Evolutionary conservation across 139 green algal genomes (phyloP).

Genomic region (Diplosphaera chodatii): DNA sequence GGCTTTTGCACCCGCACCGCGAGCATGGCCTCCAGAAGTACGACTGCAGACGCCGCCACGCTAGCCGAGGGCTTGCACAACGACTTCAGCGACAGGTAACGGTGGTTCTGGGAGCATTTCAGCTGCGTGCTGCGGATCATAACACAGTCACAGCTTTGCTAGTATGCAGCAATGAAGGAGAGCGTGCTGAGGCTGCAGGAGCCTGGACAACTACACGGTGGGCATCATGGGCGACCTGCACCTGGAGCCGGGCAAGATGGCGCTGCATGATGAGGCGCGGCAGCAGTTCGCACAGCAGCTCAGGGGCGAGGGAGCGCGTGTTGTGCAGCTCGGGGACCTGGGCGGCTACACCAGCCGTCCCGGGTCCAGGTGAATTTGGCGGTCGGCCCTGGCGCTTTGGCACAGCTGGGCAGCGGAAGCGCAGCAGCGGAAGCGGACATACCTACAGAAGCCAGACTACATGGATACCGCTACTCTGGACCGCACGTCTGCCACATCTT

Average conservation of each 20-base stretch:
- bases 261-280: conserved; percentile 55
- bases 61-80: conserved; percentile 8
- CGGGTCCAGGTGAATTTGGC: conserved; percentile 15
- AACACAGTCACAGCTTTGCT: too few species aligned
- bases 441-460: too few species aligned
- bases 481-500: too few species aligned
- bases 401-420: too few species aligned
- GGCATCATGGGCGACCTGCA: conserved; percentile 76
- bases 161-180: too few species aligned
- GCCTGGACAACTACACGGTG: conserved; percentile 26
- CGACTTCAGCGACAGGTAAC: conserved; percentile 14
- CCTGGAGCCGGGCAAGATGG: conserved; percentile 59
- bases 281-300: conserved; percentile 42
- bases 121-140: too few species aligned
- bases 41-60: not conserved
- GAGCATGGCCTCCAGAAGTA: not conserved
- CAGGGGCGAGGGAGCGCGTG: conserved; percentile 10
- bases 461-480: too few species aligned
- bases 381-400: not conserved
- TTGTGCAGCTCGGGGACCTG: conserved; percentile 74
- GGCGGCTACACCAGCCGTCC: conserved; percentile 64
- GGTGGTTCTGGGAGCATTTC: too few species aligned
- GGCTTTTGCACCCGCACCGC: not conserved
- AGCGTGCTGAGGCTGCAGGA: too few species aligned
- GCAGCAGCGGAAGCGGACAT: too few species aligned